Percentiles rank a stretch among this genome's conserved stretches.
These are phyloP conservation scores for Hondaea fermentalgiana DNA, from an alignment of 108 stramenopile genomes.

Conservation along the genomic window DNA sequence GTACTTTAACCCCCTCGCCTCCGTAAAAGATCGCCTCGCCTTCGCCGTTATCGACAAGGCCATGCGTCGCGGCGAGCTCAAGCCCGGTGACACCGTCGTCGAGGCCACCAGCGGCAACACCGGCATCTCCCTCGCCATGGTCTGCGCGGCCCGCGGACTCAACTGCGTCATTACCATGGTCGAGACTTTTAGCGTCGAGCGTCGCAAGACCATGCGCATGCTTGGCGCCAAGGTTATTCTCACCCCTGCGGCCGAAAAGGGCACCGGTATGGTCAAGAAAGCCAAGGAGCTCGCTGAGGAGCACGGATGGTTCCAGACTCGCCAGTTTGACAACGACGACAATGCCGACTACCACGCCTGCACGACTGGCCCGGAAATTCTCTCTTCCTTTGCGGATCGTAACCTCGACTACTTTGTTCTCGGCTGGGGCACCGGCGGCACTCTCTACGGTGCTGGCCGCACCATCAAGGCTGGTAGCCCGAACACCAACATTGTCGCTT, in stretches of 20 bases:
- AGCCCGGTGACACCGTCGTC: slow-evolving; percentile 53
- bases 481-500: slow-evolving; percentile 53
- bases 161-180: slow-evolving; percentile 76
- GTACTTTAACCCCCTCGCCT: slow-evolving; percentile 72
- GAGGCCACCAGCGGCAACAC: slow-evolving; percentile 81
- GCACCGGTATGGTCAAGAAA: slow-evolving; percentile 75
- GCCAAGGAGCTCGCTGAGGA: slow-evolving; percentile 62
- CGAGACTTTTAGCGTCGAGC: slow-evolving; percentile 76
- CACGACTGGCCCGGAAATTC: slow-evolving; percentile 45
- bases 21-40: slow-evolving; percentile 80
- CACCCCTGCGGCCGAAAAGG: slow-evolving; percentile 52
- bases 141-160: slow-evolving; percentile 80
- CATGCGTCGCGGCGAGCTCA: slow-evolving; percentile 68
- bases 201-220: slow-evolving; percentile 69
- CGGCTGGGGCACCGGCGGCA: slow-evolving; percentile 77
- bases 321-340: slow-evolving; percentile 86
- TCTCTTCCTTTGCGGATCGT: slow-evolving; percentile 50
- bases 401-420: slow-evolving; percentile 69
- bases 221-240: slow-evolving; percentile 62
- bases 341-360: slow-evolving; percentile 70
- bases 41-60: slow-evolving; percentile 68
- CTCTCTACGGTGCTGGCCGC: slow-evolving; percentile 61
- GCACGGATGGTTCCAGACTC: slow-evolving; percentile 55
- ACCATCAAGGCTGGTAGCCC: slow-evolving; percentile 58
- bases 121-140: slow-evolving; percentile 81